Percentiles rank a stretch among this genome's conserved stretches.
Conservation (phyloP, 352 stramenopile species). For the Peronosclerospora sorghi region DNA sequence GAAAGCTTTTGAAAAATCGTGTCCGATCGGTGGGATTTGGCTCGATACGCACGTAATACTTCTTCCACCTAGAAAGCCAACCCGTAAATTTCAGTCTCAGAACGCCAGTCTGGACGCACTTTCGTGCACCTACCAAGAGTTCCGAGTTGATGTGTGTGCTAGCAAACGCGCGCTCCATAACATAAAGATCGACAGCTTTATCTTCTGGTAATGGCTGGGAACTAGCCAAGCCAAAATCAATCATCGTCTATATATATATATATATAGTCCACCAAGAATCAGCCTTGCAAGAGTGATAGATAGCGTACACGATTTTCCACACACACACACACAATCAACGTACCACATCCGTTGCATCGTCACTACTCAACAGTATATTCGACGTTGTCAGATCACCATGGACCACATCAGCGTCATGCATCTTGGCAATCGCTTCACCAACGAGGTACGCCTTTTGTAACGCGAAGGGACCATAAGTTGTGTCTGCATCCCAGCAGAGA, state of each 20-base stretch:
- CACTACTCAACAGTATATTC: constrained; percentile 86
- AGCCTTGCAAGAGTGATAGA: not conserved
- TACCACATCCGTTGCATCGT: constrained; percentile 52
- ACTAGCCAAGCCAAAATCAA: constrained; percentile 80
- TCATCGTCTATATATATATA: constrained; percentile 67
- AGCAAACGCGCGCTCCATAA: constrained; percentile 87
- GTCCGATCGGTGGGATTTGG: constrained; percentile 59
- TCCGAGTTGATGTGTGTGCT: constrained; percentile 85
- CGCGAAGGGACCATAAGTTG: constrained; percentile 37
- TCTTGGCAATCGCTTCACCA: constrained; percentile 81
- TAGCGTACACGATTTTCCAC: not conserved
- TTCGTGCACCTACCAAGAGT: constrained; percentile 32
- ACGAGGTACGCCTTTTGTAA: constrained; percentile 73
- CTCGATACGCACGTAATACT: constrained; percentile 81
- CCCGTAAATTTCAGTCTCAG: not conserved
- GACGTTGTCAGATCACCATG: constrained; percentile 91
- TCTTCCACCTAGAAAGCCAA: constrained; percentile 42
- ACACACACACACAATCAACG: constrained; percentile 4
- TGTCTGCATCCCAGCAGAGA: constrained; percentile 17
- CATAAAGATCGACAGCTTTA: constrained; percentile 89
- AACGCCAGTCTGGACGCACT: not conserved
- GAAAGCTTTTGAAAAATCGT: constrained; percentile 80
- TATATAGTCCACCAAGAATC: not conserved
- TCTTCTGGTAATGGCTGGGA: constrained; percentile 81
- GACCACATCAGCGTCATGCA: constrained; percentile 88